Evolutionary conservation across 208 protist genomes (phyloP).

Genomic region (Acanthamoeba lugdunensis): DNA sequence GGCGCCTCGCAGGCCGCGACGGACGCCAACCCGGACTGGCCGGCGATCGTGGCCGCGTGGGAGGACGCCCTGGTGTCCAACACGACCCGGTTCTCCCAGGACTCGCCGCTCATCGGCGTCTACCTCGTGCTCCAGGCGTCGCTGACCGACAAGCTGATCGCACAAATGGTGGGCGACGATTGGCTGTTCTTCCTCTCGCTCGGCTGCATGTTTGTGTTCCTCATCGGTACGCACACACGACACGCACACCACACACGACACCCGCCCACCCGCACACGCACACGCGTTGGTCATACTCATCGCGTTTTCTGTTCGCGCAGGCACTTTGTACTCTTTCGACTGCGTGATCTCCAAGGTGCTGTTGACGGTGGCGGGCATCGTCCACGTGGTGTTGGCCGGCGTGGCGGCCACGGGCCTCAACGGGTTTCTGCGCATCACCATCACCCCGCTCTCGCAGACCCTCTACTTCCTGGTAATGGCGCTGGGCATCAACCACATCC

Average conservation of each 20-base stretch:
- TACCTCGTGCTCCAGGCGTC: constrained; percentile 36
- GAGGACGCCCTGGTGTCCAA: not conserved
- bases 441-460: constrained; percentile 41
- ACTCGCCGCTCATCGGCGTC: constrained; percentile 7
- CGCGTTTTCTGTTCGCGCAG: not conserved
- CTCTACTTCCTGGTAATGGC: constrained; percentile 64
- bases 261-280: too few species aligned
- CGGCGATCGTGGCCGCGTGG: not conserved
- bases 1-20: not conserved
- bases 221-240: constrained; percentile 19
- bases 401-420: constrained; percentile 26
- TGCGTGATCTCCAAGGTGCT: constrained; percentile 56
- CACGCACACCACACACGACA: not conserved
- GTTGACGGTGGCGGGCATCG: not conserved
- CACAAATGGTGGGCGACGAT: constrained; percentile 40
- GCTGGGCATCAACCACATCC: constrained; percentile 62
- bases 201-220: constrained; percentile 55
- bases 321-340: constrained; percentile 52
- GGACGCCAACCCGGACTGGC: not conserved
- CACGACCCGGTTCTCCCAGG: not conserved
- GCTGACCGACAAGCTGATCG: constrained; percentile 39
- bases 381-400: constrained; percentile 33
- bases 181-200: constrained; percentile 51
- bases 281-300: not conserved
- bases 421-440: constrained; percentile 10